These are phyloP conservation scores for Eragrostis curvula DNA, from an alignment of 176 grass and related monocot species.

Conservation along the genomic window DNA sequence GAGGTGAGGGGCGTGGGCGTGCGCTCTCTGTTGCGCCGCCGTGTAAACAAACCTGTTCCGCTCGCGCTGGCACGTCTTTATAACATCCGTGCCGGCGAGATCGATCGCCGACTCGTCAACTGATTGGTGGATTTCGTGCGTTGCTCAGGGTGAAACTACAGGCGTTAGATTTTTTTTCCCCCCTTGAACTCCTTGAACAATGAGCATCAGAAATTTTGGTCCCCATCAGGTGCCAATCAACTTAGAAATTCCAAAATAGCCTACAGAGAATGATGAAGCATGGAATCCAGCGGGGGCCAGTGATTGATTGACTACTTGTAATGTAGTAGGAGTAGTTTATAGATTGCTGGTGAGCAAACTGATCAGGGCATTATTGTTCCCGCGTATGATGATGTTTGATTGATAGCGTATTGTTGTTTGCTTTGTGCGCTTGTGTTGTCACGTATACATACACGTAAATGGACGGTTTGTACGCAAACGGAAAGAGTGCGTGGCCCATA, in stretches of 20 bases:
- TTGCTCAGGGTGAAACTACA: no score
- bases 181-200: no score
- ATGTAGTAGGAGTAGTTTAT: no score
- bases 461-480: neutral
- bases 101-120: neutral
- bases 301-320: neutral
- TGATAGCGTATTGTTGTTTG: neutral
- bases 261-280: neutral
- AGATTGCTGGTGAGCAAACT: neutral
- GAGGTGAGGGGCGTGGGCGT: neutral
- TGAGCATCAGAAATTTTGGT: neutral
- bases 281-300: neutral
- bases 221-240: neutral
- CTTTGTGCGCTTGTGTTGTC: neutral
- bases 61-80: neutral
- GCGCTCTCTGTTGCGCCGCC: neutral
- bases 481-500: neutral
- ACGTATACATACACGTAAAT: no score
- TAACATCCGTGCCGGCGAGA: neutral
- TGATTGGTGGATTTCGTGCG: neutral
- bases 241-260: neutral
- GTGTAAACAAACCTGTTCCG: constrained; percentile 10
- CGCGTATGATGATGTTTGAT: neutral
- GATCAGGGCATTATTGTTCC: neutral
- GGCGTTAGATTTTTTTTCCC: neutral